Conservation (phyloP, 179 eudicot species). For the Corrigiola litoralis region DNA sequence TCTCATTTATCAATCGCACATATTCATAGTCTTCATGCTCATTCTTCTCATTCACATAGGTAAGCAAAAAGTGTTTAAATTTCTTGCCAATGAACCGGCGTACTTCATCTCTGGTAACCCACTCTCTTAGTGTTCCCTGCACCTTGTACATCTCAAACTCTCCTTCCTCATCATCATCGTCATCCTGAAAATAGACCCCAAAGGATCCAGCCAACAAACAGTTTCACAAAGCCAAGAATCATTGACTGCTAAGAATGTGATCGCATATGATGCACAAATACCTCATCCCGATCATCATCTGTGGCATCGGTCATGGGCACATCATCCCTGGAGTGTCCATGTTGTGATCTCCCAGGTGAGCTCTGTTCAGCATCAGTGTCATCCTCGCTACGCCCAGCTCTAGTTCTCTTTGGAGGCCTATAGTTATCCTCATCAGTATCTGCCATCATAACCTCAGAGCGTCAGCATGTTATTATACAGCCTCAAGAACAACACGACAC, state of each 20-base stretch:
- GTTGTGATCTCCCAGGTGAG: slow-evolving; percentile 78
- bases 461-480: neutral
- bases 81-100: slow-evolving; percentile 85
- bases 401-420: slow-evolving; percentile 73
- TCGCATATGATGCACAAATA: slow-evolving; percentile 1
- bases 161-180: slow-evolving; percentile 76
- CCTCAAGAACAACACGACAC: neutral
- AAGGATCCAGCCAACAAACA: neutral
- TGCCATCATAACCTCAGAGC: slow-evolving; percentile 25
- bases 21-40: slow-evolving; percentile 62
- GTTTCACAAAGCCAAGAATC: neutral
- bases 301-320: slow-evolving; percentile 79
- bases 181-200: slow-evolving; percentile 40
- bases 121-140: slow-evolving; percentile 93
- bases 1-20: slow-evolving; percentile 79
- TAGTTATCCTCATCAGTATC: slow-evolving; percentile 79
- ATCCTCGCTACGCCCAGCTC: slow-evolving; percentile 59
- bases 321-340: slow-evolving; percentile 61
- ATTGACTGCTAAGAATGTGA: neutral
- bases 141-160: slow-evolving; percentile 89
- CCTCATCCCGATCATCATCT: slow-evolving; percentile 78
- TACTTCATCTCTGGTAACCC: slow-evolving; percentile 99
- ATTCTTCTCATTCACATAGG: slow-evolving; percentile 55
- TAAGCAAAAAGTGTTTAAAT: slow-evolving; percentile 74
- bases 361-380: slow-evolving; percentile 82